Evolutionary conservation across 176 grass and related monocot genomes (phyloP).

Genomic region (Panicum miliaceum): DNA sequence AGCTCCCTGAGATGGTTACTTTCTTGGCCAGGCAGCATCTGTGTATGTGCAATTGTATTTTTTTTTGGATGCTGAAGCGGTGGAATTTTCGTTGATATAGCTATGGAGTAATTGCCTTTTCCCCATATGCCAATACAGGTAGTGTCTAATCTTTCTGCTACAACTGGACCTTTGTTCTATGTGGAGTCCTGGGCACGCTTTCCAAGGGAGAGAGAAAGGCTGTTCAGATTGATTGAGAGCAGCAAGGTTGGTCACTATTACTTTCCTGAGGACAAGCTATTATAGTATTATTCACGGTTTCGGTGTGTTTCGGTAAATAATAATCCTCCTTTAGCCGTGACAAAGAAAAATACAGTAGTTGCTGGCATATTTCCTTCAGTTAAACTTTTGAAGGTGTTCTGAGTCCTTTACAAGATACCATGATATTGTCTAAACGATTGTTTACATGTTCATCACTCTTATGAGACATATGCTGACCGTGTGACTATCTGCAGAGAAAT

Average conservation of each 20-base stretch:
- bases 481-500: constrained; percentile 61
- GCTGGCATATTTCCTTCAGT: neutral
- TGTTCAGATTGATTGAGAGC: constrained; percentile 82
- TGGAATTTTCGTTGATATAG: neutral
- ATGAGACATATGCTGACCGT: neutral
- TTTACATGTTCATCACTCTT: constrained; percentile 28
- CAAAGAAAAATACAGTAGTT: constrained; percentile 14
- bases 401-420: neutral
- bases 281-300: neutral
- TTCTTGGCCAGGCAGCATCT: neutral
- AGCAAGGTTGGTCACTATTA: constrained; percentile 72
- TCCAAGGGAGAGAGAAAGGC: constrained; percentile 79
- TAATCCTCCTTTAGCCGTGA: constrained; percentile 3
- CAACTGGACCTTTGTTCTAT: constrained; percentile 70
- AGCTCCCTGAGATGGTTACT: neutral
- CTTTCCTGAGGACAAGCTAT: constrained; percentile 5
- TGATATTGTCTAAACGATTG: constrained; percentile 3
- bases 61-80: neutral
- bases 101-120: constrained; percentile 28
- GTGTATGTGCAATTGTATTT: neutral
- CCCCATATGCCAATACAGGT: constrained; percentile 55
- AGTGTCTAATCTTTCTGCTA: constrained; percentile 92
- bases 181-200: constrained; percentile 86
- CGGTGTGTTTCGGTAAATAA: neutral
- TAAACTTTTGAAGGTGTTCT: neutral